phyloP scores from a whole-genome alignment of 805 yeast genomes.

The Metschnikowia kunwiensis region DNA sequence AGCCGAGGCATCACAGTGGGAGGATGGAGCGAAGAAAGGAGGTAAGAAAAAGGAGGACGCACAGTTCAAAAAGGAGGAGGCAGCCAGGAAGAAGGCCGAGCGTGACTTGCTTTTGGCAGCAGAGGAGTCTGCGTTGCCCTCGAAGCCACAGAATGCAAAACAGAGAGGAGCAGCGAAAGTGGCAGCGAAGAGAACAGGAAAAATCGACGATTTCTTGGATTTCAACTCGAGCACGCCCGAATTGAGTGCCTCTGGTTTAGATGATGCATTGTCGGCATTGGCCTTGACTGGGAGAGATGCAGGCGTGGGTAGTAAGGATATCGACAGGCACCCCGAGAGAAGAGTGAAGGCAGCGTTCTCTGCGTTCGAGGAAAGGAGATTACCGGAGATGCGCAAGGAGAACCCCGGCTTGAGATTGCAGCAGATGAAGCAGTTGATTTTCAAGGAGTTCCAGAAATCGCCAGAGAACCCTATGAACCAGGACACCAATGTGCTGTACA shows the following conservation, averaged over 20 bases:
- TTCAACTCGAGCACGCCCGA: conserved; percentile 47
- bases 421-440: conserved; percentile 69
- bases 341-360: conserved; percentile 77
- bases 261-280: conserved; percentile 75
- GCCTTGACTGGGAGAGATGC: conserved; percentile 57
- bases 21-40: conserved; percentile 65
- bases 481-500: conserved; percentile 57
- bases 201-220: conserved; percentile 65
- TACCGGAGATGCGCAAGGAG: conserved; percentile 72
- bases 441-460: conserved; percentile 78
- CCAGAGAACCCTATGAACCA: conserved; percentile 85
- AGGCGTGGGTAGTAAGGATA: conserved; percentile 56
- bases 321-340: conserved; percentile 87
- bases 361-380: conserved; percentile 66
- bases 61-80: conserved; percentile 69
- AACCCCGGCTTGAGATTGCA: conserved; percentile 77
- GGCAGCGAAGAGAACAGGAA: conserved; percentile 57
- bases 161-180: conserved; percentile 68
- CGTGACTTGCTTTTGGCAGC: conserved; percentile 63
- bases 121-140: conserved; percentile 62
- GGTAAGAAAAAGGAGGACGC: conserved; percentile 69
- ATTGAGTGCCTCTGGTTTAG: conserved; percentile 71
- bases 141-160: conserved; percentile 51
- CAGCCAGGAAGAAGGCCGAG: conserved; percentile 76
- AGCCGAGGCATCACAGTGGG: conserved; percentile 65